Percentiles rank a stretch among this genome's conserved stretches.
These are phyloP conservation scores for Tripterygium wilfordii DNA, from an alignment of 177 flowering plant species.

Conservation along the genomic window DNA sequence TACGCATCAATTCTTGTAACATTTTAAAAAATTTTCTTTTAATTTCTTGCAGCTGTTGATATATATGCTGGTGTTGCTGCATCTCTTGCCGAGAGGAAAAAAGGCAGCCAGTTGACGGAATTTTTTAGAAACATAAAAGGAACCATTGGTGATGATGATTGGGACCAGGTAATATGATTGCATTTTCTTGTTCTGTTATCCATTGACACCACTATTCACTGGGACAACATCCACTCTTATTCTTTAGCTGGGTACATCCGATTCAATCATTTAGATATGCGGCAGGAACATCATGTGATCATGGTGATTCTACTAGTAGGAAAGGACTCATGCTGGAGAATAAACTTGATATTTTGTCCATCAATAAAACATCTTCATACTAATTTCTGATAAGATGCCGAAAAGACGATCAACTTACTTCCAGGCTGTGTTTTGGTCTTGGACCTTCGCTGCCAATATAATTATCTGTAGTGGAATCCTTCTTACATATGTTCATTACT, in stretches of 20 bases:
- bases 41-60: constrained; percentile 71
- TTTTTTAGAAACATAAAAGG: constrained; percentile 90
- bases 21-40: neutral
- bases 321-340: neutral
- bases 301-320: too few relatives aligned
- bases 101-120: constrained; percentile 86
- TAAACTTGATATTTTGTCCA: too few relatives aligned
- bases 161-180: constrained; percentile 77
- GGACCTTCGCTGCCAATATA: too few relatives aligned
- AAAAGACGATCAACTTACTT: neutral
- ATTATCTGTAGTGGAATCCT: too few relatives aligned
- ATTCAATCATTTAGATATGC: too few relatives aligned
- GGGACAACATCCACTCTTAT: too few relatives aligned
- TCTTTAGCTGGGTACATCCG: too few relatives aligned
- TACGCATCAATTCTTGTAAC: neutral
- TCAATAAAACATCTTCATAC: too few relatives aligned
- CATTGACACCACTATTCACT: too few relatives aligned
- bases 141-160: constrained; percentile 84
- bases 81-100: constrained; percentile 95
- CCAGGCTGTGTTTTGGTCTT: neutral
- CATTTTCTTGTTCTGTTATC: neutral
- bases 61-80: constrained; percentile 98
- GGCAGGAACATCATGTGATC: too few relatives aligned
- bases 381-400: too few relatives aligned
- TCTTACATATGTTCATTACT: too few relatives aligned